Conservation (phyloP, 768 basidiomycete genomes). For the Dentipellis sp. region DNA sequence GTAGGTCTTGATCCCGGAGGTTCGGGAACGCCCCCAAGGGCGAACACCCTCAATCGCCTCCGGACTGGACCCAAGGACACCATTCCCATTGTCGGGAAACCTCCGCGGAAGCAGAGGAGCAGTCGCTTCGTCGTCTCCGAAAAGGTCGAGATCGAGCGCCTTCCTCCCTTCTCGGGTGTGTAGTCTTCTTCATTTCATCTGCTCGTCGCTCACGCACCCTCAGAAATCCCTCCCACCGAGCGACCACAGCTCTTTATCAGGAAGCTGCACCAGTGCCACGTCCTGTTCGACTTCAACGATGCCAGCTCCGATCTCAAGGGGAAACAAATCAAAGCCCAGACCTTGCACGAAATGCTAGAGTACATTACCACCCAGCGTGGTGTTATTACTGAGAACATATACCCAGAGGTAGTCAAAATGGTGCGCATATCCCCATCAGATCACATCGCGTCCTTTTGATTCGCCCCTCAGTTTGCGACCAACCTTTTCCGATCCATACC, state of each 20-base stretch:
- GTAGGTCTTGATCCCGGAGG: slow-evolving; percentile 36
- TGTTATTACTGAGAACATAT: slow-evolving; percentile 93
- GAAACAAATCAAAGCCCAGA: slow-evolving; percentile 98
- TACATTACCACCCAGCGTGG: slow-evolving; percentile 96
- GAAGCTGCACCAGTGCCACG: slow-evolving; percentile 93
- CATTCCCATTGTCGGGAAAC: slow-evolving; percentile 93
- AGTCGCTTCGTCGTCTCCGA: slow-evolving; percentile 94
- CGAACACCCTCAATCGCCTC: slow-evolving; percentile 62
- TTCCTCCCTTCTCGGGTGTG: slow-evolving; percentile 84
- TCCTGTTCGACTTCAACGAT: slow-evolving; percentile 98
- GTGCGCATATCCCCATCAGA: slow-evolving; percentile 34
- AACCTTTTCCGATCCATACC: slow-evolving; percentile 99
- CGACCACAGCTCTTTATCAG: slow-evolving; percentile 86
- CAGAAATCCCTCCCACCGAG: slow-evolving; percentile 86
- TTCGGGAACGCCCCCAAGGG: slow-evolving; percentile 49
- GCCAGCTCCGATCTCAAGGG: slow-evolving; percentile 91
- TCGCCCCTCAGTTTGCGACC: slow-evolving; percentile 68
- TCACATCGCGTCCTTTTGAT: slow-evolving; percentile 3
- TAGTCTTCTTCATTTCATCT: slow-evolving; percentile 10
- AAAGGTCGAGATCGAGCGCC: slow-evolving; percentile 90
- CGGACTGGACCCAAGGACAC: slow-evolving; percentile 88
- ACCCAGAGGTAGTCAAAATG: slow-evolving; percentile 99
- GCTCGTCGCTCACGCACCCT: neutral
- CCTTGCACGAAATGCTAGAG: slow-evolving; percentile 96
- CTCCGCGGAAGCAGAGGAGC: slow-evolving; percentile 95